Percentiles rank a stretch among this genome's conserved stretches.
phyloP scores from a whole-genome alignment of 345 rosid genomes.

The Limnanthes douglasii region DNA sequence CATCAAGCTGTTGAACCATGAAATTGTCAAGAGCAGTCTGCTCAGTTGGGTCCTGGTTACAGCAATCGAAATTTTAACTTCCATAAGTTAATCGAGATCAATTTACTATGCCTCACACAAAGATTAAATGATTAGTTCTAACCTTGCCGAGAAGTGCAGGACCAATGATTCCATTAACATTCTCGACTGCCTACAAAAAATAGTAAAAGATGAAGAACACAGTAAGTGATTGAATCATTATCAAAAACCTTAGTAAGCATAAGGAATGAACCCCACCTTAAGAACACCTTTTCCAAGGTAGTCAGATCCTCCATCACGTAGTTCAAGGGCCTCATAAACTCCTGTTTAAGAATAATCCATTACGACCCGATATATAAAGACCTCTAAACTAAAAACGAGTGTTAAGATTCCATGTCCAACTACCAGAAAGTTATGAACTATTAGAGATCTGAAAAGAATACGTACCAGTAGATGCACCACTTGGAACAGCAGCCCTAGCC shows the following conservation, averaged over 20 bases:
- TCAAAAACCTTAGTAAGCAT: no score
- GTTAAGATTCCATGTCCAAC: not conserved
- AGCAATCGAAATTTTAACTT: no score
- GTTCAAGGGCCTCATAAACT: constrained; percentile 83
- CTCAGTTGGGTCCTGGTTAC: constrained; percentile 68
- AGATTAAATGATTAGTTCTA: not conserved
- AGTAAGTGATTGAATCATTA: no score
- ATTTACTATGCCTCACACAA: no score
- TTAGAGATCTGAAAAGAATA: no score
- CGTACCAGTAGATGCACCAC: constrained; percentile 98
- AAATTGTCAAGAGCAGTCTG: constrained; percentile 70
- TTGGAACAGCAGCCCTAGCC: constrained; percentile 85
- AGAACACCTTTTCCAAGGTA: constrained; percentile 94
- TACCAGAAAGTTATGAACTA: not conserved
- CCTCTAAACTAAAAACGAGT: no score
- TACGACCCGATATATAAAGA: not conserved
- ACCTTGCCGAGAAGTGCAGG: constrained; percentile 95
- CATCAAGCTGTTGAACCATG: constrained; percentile 93
- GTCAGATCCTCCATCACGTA: constrained; percentile 95
- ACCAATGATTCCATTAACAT: constrained; percentile 64
- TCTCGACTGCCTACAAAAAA: constrained; percentile 84
- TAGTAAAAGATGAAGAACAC: no score
- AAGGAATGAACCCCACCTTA: no score
- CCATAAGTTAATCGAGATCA: no score
- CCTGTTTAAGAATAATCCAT: constrained; percentile 19